phyloP scores from a whole-genome alignment of 345 rosid genomes.

The Eucalyptus sideroxylon region DNA sequence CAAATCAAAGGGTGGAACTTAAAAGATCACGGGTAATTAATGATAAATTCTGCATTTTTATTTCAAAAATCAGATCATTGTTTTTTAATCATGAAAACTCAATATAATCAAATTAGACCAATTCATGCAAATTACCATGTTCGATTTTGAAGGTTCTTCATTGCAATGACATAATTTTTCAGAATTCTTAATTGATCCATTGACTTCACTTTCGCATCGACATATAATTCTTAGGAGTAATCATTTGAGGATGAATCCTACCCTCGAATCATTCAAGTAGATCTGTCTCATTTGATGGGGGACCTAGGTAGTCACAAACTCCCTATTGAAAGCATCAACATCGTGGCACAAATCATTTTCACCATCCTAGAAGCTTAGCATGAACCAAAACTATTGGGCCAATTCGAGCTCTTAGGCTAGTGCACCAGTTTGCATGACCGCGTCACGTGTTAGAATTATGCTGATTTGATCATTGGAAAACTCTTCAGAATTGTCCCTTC shows the following conservation, averaged over 20 bases:
- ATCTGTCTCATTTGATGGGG: too few relatives aligned
- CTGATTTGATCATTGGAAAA: not conserved
- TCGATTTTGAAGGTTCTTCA: too few relatives aligned
- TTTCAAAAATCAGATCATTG: fast-evolving
- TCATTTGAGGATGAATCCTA: too few relatives aligned
- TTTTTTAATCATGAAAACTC: not conserved
- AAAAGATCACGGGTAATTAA: not conserved
- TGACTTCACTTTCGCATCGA: fast-evolving
- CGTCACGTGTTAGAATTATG: not conserved
- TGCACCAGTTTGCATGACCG: not conserved
- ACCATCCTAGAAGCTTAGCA: too few relatives aligned
- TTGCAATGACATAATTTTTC: too few relatives aligned
- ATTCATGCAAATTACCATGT: too few relatives aligned
- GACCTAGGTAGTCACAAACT: too few relatives aligned
- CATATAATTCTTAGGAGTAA: too few relatives aligned
- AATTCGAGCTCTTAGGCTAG: not conserved
- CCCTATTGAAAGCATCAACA: too few relatives aligned
- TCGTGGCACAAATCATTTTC: too few relatives aligned
- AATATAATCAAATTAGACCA: not conserved
- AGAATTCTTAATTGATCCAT: too few relatives aligned
- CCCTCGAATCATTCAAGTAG: too few relatives aligned
- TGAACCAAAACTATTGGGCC: not conserved
- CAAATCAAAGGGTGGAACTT: not conserved
- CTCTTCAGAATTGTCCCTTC: not conserved
- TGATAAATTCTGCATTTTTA: not conserved